phyloP scores from a whole-genome alignment of 176 grass and related monocot genomes.

The Oryza rufipogon region DNA sequence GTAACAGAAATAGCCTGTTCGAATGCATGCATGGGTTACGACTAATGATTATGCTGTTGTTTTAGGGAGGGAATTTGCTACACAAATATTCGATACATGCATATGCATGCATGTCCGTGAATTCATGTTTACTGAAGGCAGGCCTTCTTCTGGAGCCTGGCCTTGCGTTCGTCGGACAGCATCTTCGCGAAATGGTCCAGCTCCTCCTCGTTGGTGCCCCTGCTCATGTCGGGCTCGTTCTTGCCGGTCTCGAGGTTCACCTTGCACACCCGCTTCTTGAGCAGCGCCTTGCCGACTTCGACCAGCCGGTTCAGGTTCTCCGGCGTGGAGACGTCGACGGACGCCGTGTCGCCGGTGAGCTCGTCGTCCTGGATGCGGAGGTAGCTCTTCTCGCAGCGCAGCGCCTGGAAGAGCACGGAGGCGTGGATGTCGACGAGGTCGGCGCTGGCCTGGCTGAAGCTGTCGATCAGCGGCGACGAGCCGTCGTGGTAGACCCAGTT shows the following conservation, averaged over 20 bases:
- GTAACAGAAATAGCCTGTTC: not conserved
- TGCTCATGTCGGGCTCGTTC: not conserved
- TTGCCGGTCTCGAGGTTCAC: constrained; percentile 59
- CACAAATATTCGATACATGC: not conserved
- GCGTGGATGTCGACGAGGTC: constrained; percentile 77
- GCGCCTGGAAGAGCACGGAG: constrained; percentile 57
- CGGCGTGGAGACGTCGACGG: constrained; percentile 39
- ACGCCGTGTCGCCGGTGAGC: constrained; percentile 32
- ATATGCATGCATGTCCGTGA: not conserved
- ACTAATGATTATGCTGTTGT: not conserved
- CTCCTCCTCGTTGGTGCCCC: constrained; percentile 60
- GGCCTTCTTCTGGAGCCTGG: constrained; percentile 32
- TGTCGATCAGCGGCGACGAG: constrained; percentile 57
- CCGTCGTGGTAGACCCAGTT: constrained; percentile 56
- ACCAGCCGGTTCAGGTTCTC: constrained; percentile 52
- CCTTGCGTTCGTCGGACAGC: constrained; percentile 36
- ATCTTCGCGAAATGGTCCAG: constrained; percentile 36
- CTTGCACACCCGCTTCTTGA: constrained; percentile 44
- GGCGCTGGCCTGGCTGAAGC: constrained; percentile 59
- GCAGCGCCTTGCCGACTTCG: constrained; percentile 38
- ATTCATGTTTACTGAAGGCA: not conserved
- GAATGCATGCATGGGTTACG: not conserved
- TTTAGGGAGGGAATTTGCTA: not conserved
- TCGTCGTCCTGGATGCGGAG: constrained; percentile 67
- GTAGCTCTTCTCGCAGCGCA: constrained; percentile 39